A percentile compares a stretch with the other conserved stretches of the same genome.
These are phyloP conservation scores for Earliella scabrosa DNA, from an alignment of 1,284 basidiomycete species.

Conservation along the genomic window DNA sequence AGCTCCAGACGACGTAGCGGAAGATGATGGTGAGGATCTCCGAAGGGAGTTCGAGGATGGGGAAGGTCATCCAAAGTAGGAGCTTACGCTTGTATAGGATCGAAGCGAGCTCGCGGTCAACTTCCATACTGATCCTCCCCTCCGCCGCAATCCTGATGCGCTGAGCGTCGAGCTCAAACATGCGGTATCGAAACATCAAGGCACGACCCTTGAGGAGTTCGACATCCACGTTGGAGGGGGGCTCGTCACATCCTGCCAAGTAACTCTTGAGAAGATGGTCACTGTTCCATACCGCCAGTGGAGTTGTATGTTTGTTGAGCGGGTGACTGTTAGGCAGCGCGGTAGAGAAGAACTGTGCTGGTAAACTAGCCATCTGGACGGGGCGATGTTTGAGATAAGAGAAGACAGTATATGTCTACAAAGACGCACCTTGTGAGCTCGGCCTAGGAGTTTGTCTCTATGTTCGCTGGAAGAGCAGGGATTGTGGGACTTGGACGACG, in stretches of 20 bases:
- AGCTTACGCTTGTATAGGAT: conserved; percentile 31
- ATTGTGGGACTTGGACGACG: neutral
- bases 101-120: conserved; percentile 21
- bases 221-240: neutral
- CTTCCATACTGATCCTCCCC: neutral
- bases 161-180: conserved; percentile 31
- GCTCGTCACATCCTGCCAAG: neutral
- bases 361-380: neutral
- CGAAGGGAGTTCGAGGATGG: conserved; percentile 60
- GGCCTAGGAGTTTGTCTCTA: no score
- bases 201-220: conserved; percentile 6
- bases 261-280: conserved; percentile 8
- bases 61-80: conserved; percentile 53
- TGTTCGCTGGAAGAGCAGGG: no score
- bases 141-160: neutral
- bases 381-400: neutral
- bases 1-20: conserved; percentile 54
- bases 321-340: neutral
- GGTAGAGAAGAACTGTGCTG: neutral
- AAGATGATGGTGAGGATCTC: conserved; percentile 71
- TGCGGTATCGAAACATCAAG: conserved; percentile 15
- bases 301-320: neutral
- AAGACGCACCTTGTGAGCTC: neutral
- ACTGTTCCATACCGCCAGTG: conserved; percentile 4
- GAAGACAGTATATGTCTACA: no score